These are phyloP conservation scores for Zygoascus flipseniorum DNA, from an alignment of 805 yeast genomes.

Conservation along the genomic window DNA sequence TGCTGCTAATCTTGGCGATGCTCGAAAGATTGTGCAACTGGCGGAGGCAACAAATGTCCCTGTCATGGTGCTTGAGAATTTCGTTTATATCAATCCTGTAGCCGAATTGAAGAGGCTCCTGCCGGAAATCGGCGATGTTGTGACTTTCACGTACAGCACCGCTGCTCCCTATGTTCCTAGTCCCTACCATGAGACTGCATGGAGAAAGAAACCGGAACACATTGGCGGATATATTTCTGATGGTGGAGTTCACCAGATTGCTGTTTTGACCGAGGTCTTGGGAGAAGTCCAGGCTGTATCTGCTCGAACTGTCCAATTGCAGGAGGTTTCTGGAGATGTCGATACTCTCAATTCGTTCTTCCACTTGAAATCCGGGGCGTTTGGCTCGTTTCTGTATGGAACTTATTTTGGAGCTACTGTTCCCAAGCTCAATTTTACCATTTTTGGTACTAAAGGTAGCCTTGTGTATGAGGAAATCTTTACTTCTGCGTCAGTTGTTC, in stretches of 20 bases:
- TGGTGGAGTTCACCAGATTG: slow-evolving; percentile 95
- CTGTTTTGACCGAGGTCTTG: slow-evolving; percentile 70
- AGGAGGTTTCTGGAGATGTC: slow-evolving; percentile 70
- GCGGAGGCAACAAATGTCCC: slow-evolving; percentile 58
- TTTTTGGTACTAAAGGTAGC: slow-evolving; percentile 76
- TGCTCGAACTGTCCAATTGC: slow-evolving; percentile 70
- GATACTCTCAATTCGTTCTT: slow-evolving; percentile 72
- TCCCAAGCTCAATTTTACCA: slow-evolving; percentile 55
- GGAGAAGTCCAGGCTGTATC: slow-evolving; percentile 69
- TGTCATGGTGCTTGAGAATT: slow-evolving; percentile 75
- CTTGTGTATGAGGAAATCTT: slow-evolving; percentile 40
- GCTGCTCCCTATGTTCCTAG: slow-evolving; percentile 46
- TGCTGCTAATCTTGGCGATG: slow-evolving; percentile 77
- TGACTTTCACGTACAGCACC: slow-evolving; percentile 28
- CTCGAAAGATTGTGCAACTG: slow-evolving; percentile 65
- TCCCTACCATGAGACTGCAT: slow-evolving; percentile 52
- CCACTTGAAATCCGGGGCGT: slow-evolving; percentile 48
- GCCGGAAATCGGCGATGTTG: slow-evolving; percentile 59
- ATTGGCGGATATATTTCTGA: slow-evolving; percentile 89
- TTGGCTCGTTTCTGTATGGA: slow-evolving; percentile 83
- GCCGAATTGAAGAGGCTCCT: slow-evolving; percentile 46
- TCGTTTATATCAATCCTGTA: slow-evolving; percentile 62
- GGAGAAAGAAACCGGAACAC: slow-evolving; percentile 90
- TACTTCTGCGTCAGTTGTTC: slow-evolving; percentile 1
- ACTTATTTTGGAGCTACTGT: slow-evolving; percentile 79